These are phyloP conservation scores for Rehmannia glutinosa DNA, from an alignment of 257 asterid species.

Conservation along the genomic window DNA sequence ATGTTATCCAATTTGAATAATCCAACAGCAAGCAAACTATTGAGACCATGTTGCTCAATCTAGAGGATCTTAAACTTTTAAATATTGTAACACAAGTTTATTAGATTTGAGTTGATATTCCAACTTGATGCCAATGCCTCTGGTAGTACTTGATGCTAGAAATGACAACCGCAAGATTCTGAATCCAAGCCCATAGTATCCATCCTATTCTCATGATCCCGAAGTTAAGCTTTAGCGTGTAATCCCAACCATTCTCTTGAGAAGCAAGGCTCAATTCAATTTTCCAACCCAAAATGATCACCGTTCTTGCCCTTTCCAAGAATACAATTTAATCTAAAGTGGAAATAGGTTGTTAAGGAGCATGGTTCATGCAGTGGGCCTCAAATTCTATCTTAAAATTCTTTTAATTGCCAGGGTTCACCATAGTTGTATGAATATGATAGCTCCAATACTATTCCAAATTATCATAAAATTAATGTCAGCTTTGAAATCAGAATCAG, in stretches of 20 bases:
- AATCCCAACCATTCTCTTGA: background rate
- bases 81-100: background rate
- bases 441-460: too few relatives aligned
- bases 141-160: too few relatives aligned
- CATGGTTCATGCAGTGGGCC: background rate
- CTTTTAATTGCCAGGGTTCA: background rate
- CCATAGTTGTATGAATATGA: too few relatives aligned
- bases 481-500: too few relatives aligned
- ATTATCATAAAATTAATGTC: too few relatives aligned
- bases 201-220: too few relatives aligned
- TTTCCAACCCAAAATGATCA: background rate
- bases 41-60: background rate
- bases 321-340: background rate
- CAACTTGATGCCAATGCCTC: background rate
- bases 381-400: background rate
- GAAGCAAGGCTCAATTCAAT: background rate
- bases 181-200: too few relatives aligned
- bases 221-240: too few relatives aligned
- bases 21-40: too few relatives aligned
- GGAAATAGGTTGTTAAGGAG: background rate
- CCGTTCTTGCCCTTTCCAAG: too few relatives aligned
- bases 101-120: background rate
- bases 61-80: background rate
- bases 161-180: too few relatives aligned
- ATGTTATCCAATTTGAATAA: background rate